phyloP scores from a whole-genome alignment of 805 yeast species.

The Cyberlindnera americana region DNA sequence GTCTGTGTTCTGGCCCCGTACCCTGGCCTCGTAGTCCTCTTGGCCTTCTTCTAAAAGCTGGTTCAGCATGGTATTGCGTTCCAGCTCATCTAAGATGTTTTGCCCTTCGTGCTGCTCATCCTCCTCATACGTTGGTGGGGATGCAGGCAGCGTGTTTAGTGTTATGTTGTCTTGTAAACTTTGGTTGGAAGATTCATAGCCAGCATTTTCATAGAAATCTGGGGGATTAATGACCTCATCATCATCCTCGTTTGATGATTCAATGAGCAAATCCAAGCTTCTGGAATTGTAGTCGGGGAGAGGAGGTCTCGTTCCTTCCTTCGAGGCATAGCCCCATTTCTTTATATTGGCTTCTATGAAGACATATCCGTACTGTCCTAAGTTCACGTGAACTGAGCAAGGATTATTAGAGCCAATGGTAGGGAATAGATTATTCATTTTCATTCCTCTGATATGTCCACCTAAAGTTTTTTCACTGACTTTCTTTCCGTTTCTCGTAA shows the following conservation, averaged over 20 bases:
- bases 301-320: conserved; percentile 83
- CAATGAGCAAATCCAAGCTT: conserved; percentile 73
- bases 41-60: conserved; percentile 10
- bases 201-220: conserved; percentile 26
- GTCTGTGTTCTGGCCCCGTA: neutral
- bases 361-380: conserved; percentile 78
- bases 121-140: conserved; percentile 35
- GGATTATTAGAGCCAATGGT: conserved; percentile 38
- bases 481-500: conserved; percentile 91
- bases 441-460: conserved; percentile 42
- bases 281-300: conserved; percentile 90
- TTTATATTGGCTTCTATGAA: conserved; percentile 82
- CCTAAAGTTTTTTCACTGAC: conserved; percentile 32
- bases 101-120: conserved; percentile 6
- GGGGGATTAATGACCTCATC: conserved; percentile 26
- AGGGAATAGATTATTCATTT: conserved; percentile 56
- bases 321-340: conserved; percentile 82
- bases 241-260: conserved; percentile 41
- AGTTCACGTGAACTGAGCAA: conserved; percentile 46
- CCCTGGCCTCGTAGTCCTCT: conserved; percentile 13
- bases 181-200: conserved; percentile 29
- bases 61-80: conserved; percentile 13
- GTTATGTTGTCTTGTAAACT: conserved; percentile 33
- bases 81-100: conserved; percentile 2
- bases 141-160: conserved; percentile 30